Evolutionary conservation across 1,139 yeast species (phyloP).

Genomic region (Fermentozyma sake): DNA sequence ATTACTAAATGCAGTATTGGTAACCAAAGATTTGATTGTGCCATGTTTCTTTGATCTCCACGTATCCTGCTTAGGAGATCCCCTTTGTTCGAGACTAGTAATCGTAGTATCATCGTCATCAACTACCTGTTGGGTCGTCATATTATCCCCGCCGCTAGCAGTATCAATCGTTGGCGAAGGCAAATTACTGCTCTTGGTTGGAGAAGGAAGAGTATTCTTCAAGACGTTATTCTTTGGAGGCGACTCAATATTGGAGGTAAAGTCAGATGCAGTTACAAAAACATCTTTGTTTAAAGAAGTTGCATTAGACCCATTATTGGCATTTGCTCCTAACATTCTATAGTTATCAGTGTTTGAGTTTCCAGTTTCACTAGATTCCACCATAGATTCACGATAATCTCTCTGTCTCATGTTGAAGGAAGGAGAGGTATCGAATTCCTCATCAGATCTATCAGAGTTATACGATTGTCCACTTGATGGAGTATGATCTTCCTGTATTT

Average conservation of each 20-base stretch:
- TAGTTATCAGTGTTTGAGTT: constrained; percentile 14
- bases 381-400: constrained; percentile 15
- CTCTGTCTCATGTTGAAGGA: constrained; percentile 13
- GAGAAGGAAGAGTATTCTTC: constrained; percentile 1
- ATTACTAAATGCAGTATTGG: constrained; percentile 41
- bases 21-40: constrained; percentile 26
- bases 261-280: constrained; percentile 39
- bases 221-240: too few species aligned
- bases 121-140: background rate
- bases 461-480: constrained; percentile 2
- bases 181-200: background rate
- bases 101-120: constrained; percentile 5
- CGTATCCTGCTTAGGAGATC: constrained; percentile 13
- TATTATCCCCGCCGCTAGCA: constrained; percentile 4
- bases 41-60: constrained; percentile 6
- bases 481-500: constrained; percentile 1
- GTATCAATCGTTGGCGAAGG: constrained; percentile 2
- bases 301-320: constrained; percentile 11
- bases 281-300: constrained; percentile 26
- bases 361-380: constrained; percentile 15
- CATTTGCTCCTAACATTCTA: constrained; percentile 18
- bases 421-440: constrained; percentile 10
- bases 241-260: constrained; percentile 8
- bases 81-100: constrained; percentile 16
- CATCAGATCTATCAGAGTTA: too few species aligned